These are phyloP conservation scores for Pythium chondricola DNA, from an alignment of 352 stramenopile species.

Conservation along the genomic window DNA sequence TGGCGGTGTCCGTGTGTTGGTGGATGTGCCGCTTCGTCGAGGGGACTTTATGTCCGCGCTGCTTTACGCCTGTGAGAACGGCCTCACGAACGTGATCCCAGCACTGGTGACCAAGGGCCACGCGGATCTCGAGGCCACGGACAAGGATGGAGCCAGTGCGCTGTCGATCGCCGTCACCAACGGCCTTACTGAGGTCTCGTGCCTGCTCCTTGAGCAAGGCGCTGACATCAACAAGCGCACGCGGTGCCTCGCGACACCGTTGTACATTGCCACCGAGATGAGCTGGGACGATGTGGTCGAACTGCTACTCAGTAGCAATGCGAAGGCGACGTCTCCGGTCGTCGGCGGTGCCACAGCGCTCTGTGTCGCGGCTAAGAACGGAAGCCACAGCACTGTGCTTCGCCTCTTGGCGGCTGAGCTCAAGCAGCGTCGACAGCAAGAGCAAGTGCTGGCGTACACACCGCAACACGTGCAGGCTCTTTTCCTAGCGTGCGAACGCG, in stretches of 20 bases:
- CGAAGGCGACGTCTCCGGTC: conserved; percentile 33
- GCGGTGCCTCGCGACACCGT: conserved; percentile 53
- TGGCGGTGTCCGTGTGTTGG: conserved; percentile 23
- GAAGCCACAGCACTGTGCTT: conserved; percentile 44
- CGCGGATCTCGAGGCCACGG: conserved; percentile 49
- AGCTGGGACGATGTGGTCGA: conserved; percentile 68
- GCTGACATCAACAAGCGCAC: conserved; percentile 59
- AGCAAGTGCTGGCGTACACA: conserved; percentile 7
- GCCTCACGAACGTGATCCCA: conserved; percentile 37
- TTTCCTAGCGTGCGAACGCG: conserved; percentile 75
- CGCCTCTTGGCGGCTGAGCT: conserved; percentile 40
- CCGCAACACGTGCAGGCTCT: conserved; percentile 54
- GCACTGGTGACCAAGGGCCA: conserved; percentile 28
- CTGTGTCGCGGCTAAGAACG: conserved; percentile 75
- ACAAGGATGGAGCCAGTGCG: conserved; percentile 51
- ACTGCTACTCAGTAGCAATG: conserved; percentile 40
- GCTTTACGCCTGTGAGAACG: conserved; percentile 55
- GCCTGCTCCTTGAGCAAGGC: conserved; percentile 37
- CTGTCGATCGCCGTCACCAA: conserved; percentile 58
- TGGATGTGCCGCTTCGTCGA: conserved; percentile 53
- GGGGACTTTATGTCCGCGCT: conserved; percentile 38
- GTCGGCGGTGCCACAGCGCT: conserved; percentile 54
- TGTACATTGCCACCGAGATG: conserved; percentile 75
- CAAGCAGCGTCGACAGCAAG: conserved; percentile 7
- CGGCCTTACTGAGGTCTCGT: conserved; percentile 36